A percentile compares a stretch with the other conserved stretches of the same genome.
Evolutionary conservation across 345 rosid species (phyloP).

Genomic region (Acer saccharum): DNA sequence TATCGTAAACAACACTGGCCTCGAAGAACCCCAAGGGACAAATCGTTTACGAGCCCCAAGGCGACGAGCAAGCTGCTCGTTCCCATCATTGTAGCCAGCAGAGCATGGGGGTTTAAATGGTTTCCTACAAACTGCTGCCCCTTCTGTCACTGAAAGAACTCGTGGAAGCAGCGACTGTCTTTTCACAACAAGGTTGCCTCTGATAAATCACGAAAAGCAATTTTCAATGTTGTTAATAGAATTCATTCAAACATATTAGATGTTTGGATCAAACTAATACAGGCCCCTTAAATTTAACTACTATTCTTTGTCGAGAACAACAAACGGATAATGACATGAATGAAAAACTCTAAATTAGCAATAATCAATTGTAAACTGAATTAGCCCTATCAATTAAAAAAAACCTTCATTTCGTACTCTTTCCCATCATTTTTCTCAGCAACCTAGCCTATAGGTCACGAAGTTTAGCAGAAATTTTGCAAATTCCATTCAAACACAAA

Average conservation of each 20-base stretch:
- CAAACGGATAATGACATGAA: constrained; percentile 1
- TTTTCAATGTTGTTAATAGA: constrained; percentile 6
- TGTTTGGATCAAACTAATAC: not conserved
- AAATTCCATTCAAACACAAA: not conserved
- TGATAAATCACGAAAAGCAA: constrained; percentile 26
- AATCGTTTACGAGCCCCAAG: constrained; percentile 87
- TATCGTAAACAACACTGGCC: constrained; percentile 57
- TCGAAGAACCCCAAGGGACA: constrained; percentile 91
- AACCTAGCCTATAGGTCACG: not conserved
- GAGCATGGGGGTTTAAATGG: constrained; percentile 91
- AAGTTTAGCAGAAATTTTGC: not conserved
- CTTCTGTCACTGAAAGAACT: constrained; percentile 82
- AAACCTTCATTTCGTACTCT: not conserved
- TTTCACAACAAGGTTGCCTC: constrained; percentile 81
- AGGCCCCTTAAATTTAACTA: not conserved
- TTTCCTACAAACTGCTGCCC: constrained; percentile 88
- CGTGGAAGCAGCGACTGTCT: constrained; percentile 88
- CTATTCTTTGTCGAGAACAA: not conserved
- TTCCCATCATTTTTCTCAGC: not conserved
- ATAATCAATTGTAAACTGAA: not conserved
- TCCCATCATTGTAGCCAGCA: constrained; percentile 54
- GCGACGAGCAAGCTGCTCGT: constrained; percentile 71
- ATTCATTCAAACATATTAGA: not conserved
- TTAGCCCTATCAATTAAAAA: not conserved
- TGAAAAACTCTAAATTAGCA: not conserved